phyloP scores from a whole-genome alignment of 2,329 filamentous ascomycete species.

The Phyllosticta citribraziliensis region DNA sequence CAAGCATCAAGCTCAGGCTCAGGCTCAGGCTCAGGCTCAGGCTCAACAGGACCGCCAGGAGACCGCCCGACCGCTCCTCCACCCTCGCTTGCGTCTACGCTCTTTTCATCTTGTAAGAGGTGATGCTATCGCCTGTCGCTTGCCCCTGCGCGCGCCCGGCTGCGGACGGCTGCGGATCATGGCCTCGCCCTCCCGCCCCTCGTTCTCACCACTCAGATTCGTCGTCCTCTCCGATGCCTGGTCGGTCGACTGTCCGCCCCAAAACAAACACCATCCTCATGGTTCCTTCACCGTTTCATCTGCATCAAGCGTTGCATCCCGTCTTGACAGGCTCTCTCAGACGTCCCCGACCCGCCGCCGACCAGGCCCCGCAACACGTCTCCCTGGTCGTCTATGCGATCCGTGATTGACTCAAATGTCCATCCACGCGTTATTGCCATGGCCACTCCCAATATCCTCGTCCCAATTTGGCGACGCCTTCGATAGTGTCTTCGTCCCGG shows the following conservation, averaged over 20 bases:
- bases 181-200: background rate
- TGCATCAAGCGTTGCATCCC: background rate
- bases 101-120: background rate
- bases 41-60: background rate
- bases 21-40: too few species aligned
- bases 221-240: background rate
- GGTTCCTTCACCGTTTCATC: background rate
- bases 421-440: background rate
- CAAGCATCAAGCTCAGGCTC: too few species aligned
- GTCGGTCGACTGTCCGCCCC: background rate
- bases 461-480: background rate
- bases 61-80: background rate
- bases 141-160: background rate
- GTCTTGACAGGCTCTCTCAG: background rate
- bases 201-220: background rate
- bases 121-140: background rate
- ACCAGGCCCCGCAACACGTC: background rate
- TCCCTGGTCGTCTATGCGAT: background rate
- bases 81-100: background rate
- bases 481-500: background rate
- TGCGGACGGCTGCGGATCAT: background rate
- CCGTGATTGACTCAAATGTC: background rate
- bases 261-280: background rate
- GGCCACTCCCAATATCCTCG: background rate
- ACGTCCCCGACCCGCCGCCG: background rate